Percentiles rank a stretch among this genome's conserved stretches.
phyloP scores from a whole-genome alignment of 257 asterid genomes.

The Nyctanthes arbortristis region DNA sequence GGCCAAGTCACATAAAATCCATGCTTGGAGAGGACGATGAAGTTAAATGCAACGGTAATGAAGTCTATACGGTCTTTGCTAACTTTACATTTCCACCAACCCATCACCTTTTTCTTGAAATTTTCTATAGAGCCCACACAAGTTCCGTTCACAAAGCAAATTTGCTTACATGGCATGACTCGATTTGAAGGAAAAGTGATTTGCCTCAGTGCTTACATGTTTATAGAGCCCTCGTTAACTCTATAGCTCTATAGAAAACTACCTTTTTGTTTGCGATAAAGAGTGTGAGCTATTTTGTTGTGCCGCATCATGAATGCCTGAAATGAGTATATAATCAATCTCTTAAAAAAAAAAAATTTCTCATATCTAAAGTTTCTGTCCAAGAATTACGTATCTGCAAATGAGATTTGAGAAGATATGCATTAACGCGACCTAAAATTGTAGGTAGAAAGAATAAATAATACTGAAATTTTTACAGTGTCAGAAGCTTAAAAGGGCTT shows the following conservation, averaged over 20 bases:
- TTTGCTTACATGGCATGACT: no score
- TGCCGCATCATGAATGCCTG: neutral
- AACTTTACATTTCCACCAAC: no score
- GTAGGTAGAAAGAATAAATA: conserved; percentile 7
- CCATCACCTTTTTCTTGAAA: no score
- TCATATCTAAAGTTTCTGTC: neutral
- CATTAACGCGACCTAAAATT: conserved; percentile 1
- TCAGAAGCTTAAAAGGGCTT: neutral
- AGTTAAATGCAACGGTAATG: neutral
- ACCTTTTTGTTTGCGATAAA: no score
- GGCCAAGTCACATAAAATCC: neutral
- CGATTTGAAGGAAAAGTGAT: no score
- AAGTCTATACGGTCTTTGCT: neutral
- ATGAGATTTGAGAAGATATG: neutral
- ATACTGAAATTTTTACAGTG: neutral
- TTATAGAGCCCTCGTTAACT: no score
- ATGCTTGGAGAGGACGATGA: neutral
- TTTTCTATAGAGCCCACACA: no score
- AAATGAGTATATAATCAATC: neutral
- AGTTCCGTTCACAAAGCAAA: no score
- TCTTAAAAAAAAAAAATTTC: no score
- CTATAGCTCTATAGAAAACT: no score
- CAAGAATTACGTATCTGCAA: neutral
- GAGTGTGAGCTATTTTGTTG: no score
- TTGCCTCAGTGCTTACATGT: no score